phyloP scores from a whole-genome alignment of 257 asterid genomes.

The Nicotiana benthamiana region DNA sequence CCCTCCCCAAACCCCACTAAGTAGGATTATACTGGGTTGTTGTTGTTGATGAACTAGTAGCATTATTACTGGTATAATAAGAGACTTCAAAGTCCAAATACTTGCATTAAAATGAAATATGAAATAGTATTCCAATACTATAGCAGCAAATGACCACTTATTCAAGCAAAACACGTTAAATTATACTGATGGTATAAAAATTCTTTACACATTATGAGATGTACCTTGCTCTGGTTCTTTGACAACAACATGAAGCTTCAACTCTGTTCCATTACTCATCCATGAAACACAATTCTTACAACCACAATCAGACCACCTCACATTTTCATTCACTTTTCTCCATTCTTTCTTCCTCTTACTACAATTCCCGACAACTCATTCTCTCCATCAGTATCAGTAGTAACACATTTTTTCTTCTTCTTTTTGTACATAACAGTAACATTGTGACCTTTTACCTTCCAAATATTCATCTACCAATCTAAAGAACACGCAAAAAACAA shows the following conservation, averaged over 20 bases:
- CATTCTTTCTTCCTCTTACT: not conserved
- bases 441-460: constrained; percentile 44
- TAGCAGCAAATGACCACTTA: not conserved
- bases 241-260: constrained; percentile 57
- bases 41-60: no score
- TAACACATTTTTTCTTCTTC: not conserved
- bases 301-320: constrained; percentile 90
- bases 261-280: constrained; percentile 38
- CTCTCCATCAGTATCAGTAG: constrained; percentile 20
- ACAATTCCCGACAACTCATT: constrained; percentile 28
- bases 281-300: constrained; percentile 65
- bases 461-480: constrained; percentile 34
- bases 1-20: no score
- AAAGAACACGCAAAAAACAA: constrained; percentile 39
- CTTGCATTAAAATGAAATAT: not conserved
- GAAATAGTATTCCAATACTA: not conserved
- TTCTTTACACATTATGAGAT: not conserved
- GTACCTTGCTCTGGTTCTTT: no score
- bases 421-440: constrained; percentile 36
- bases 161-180: not conserved
- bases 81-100: no score
- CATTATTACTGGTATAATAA: not conserved
- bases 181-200: no score
- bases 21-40: no score
- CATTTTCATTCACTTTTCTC: constrained; percentile 17